Evolutionary conservation across 169 alveolate species (phyloP), one percentile per base, ranked within the genome.

Genomic region (Babesia ovis): DNA sequence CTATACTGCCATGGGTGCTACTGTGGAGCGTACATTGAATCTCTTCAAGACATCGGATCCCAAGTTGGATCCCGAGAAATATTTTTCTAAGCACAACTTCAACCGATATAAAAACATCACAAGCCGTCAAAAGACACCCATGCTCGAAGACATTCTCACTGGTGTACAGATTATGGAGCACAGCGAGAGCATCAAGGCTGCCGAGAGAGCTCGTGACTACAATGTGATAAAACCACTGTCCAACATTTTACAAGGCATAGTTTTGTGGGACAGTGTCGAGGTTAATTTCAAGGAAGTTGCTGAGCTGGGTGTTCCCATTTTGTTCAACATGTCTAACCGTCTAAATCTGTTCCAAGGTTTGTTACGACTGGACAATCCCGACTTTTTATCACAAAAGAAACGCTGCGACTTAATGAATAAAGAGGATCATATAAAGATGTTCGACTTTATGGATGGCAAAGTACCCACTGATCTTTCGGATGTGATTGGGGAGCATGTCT

Each of bases 261-360:
- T 71, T 3, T 35, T 79, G 35, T 79, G 57, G 74, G 87, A 79
- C 56, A 53, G 64, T n/a, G 50, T 55, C 31, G 53, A 35, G 31
- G 66, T 79, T 11, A 70, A 79, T 31, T 71, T 79, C 57, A 61
- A 79, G 43, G 70, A 68, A 67, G 66, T 70, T 27, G 68, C 56
- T 12, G 68, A 45, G 50, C 54, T 79, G 34, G 74, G 82, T 25
- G 57, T 64, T 14, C 87, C 87, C 25, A 39, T 67, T 20, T 37
- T 68, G 69, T 31, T 77, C 27, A 50, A 61, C 60, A 37, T 61
- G 81, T 77, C 86, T 16, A 77, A 77, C 53, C 70, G 82, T 18
- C 35, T 31, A 37, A 68, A 77, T 16, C 57, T 77, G n/a, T 61
- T 77, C 54, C 75, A 68, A 4, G 58, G 41, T 14, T 51, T 77